phyloP scores from a whole-genome alignment of 257 asterid genomes.

The Verbascum thapsus region DNA sequence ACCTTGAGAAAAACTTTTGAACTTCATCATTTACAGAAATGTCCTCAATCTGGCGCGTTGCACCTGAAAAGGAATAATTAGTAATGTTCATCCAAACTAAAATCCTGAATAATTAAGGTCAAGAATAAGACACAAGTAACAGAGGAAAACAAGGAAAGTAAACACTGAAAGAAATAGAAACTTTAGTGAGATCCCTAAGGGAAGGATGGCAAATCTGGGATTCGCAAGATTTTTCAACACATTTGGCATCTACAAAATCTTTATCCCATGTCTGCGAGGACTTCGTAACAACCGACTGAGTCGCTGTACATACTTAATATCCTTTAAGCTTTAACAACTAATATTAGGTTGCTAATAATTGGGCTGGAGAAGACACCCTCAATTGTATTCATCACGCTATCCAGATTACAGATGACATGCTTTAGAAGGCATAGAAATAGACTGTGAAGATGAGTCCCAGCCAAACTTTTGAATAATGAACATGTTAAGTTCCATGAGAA shows the following conservation, averaged over 20 bases:
- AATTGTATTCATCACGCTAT: not conserved
- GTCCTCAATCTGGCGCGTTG: constrained; percentile 48
- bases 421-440: too few species aligned
- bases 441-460: too few species aligned
- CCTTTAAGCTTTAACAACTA: not conserved
- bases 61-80: constrained; percentile 43
- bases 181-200: not conserved
- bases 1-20: constrained; percentile 53
- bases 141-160: constrained; percentile 4
- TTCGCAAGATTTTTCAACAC: constrained; percentile 1
- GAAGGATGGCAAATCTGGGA: constrained; percentile 17
- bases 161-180: constrained; percentile 7
- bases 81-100: constrained; percentile 7
- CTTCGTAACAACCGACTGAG: not conserved
- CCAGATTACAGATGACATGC: too few species aligned
- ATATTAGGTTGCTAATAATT: not conserved
- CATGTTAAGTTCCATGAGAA: not conserved
- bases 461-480: not conserved
- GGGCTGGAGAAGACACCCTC: not conserved
- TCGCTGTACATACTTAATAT: not conserved
- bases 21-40: constrained; percentile 37
- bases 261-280: not conserved
- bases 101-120: not conserved
- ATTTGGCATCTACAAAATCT: not conserved
- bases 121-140: constrained; percentile 2